A percentile compares a stretch with the other conserved stretches of the same genome.
Evolutionary conservation across 345 rosid genomes (phyloP).

Genomic region (Brassica nigra): DNA sequence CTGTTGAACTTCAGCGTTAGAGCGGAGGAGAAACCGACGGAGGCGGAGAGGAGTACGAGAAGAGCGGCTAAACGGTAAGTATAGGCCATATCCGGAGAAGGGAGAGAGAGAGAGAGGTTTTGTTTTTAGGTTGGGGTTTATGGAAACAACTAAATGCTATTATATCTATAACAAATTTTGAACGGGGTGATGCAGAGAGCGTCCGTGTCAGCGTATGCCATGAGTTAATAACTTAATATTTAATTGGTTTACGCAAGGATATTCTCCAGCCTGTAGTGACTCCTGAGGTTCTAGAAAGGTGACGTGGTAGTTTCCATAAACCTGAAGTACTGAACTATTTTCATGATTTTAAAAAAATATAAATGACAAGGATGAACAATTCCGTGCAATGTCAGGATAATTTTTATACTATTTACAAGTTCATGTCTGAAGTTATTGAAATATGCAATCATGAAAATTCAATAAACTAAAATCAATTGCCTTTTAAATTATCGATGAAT

Average conservation of each 20-base stretch:
- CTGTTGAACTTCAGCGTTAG: not conserved
- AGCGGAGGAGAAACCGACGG: conserved; percentile 20
- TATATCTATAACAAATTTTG: conserved; percentile 22
- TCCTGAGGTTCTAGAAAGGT: conserved; percentile 21
- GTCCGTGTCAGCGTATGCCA: conserved; percentile 26
- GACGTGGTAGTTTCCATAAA: conserved; percentile 37
- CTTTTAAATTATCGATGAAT: not conserved
- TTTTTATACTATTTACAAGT: conserved; percentile 30
- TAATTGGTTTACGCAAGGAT: conserved; percentile 20
- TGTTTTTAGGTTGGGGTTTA: not conserved
- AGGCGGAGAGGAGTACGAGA: conserved; percentile 23
- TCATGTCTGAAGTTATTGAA: conserved; percentile 7
- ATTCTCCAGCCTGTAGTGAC: conserved; percentile 38
- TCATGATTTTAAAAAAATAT: not conserved
- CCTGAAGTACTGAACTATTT: conserved; percentile 4
- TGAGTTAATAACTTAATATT: conserved; percentile 12
- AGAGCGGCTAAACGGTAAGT: conserved; percentile 30
- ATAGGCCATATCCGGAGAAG: conserved; percentile 11
- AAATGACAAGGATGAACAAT: conserved; percentile 16
- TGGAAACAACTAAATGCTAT: not conserved
- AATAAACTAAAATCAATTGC: not conserved
- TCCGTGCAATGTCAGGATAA: conserved; percentile 37
- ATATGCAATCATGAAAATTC: not conserved
- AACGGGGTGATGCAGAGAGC: not conserved
- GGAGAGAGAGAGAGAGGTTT: conserved; percentile 1